phyloP scores from a whole-genome alignment of 768 basidiomycete species.

The Cubamyces sp. region DNA sequence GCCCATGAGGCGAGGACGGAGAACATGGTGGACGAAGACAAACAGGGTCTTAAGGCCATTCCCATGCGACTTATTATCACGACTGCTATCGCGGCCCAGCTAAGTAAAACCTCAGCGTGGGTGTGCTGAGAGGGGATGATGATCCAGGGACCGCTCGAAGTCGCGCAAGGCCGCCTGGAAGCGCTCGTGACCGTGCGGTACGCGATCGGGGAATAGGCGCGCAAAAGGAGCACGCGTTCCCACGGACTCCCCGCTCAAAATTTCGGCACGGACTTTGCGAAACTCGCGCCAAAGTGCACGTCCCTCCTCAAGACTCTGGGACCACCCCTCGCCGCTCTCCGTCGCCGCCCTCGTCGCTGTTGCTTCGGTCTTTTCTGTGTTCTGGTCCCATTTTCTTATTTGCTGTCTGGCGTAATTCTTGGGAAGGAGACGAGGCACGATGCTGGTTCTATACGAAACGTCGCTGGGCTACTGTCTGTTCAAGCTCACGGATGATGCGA shows the following conservation, averaged over 20 bases:
- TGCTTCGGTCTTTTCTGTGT: background rate
- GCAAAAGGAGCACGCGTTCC: conserved; percentile 12
- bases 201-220: background rate
- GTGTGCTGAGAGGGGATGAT: no score
- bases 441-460: conserved; percentile 97
- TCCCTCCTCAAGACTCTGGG: conserved; percentile 14
- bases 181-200: conserved; percentile 8
- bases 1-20: background rate
- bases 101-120: background rate
- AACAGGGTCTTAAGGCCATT: background rate
- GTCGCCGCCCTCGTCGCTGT: background rate
- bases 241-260: conserved; percentile 20
- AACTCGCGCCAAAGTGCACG: conserved; percentile 3
- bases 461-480: conserved; percentile 97
- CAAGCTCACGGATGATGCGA: conserved; percentile 89
- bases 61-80: background rate
- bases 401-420: conserved; percentile 4
- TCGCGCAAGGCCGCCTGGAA: background rate
- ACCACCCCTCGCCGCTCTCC: background rate
- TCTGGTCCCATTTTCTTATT: background rate
- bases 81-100: background rate
- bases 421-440: conserved; percentile 39
- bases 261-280: conserved; percentile 25
- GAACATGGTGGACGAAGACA: conserved; percentile 14
- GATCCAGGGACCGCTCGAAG: background rate